Evolutionary conservation across 2,329 filamentous ascomycete genomes (phyloP), one percentile per base, ranked within the genome.

Genomic region (Sporothrix inflata): DNA sequence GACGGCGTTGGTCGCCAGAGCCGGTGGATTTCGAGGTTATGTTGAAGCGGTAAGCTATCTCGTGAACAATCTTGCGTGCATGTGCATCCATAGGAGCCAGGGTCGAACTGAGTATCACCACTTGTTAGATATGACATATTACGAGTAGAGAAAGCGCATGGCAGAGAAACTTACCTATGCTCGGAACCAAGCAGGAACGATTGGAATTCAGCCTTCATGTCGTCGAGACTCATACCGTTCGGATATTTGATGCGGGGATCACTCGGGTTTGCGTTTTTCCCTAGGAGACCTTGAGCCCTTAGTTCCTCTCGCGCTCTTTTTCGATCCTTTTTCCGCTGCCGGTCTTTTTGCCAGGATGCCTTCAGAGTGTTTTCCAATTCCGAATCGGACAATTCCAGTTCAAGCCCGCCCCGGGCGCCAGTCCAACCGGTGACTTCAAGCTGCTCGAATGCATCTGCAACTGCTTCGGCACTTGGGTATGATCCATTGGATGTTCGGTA

Each of bases 351-450:
- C 87, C 89, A 93, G 1, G 88, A 83, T 16, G 80, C 81, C 71
- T 88, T 83, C 67, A 94, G 81, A 2, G 85, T 83, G 49, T 85
- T 82, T 75, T 91, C 88, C 0, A 93, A 79, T 70, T 94, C 92
- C 0, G 88, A 88, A 76, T 94, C 92, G 0, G 87, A 88, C 9
- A 91, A 79, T 27, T 88, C 83, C 2, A 75, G 4, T 2, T 72
- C 42, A 2, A 71, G 40, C 0, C 40, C 27, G n/a, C 42, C 60
- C 7, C 30, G 90, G 89, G 34, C 90, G 86, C 21, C 30, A 19
- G 92, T 87, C 82, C 92, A 93, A 77, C 97, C 93, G 91, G 96
- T 95, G 60, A 97, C 84, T 78, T 97, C 94, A 75, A 97, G 91
- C 9, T 89, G 92, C 73, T 91, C 89, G 74, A 89, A 87, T 1